Conservation (phyloP, 2,329 filamentous ascomycete species). For the Davidsoniella virescens region DNA sequence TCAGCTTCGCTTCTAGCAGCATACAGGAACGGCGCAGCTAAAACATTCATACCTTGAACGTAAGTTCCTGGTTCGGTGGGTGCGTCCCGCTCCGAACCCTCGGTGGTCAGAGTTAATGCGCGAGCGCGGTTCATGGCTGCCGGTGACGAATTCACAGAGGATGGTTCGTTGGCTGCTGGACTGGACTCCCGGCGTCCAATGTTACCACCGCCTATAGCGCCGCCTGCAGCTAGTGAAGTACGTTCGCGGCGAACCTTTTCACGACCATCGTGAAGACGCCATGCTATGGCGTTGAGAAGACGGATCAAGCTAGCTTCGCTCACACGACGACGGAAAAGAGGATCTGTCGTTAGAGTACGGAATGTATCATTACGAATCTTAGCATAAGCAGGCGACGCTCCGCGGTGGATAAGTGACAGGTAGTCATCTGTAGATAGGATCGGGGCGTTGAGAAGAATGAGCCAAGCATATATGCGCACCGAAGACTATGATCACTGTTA, state of each 20-base stretch:
- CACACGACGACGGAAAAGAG: slow-evolving; percentile 88
- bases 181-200: neutral
- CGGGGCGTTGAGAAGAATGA: slow-evolving; percentile 78
- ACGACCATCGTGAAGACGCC: slow-evolving; percentile 74
- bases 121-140: slow-evolving; percentile 34
- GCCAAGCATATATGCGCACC: slow-evolving; percentile 87
- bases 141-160: slow-evolving; percentile 13
- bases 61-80: slow-evolving; percentile 62
- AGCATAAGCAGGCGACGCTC: slow-evolving; percentile 82
- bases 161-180: slow-evolving; percentile 1
- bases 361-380: slow-evolving; percentile 99
- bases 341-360: slow-evolving; percentile 87
- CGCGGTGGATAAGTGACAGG: slow-evolving; percentile 76
- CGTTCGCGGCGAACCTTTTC: slow-evolving; percentile 26
- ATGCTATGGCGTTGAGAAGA: slow-evolving; percentile 85
- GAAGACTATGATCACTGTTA: slow-evolving; percentile 47
- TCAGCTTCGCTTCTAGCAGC: slow-evolving; percentile 87
- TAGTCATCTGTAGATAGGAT: slow-evolving; percentile 78
- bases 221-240: slow-evolving; percentile 15
- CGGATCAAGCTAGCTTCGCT: slow-evolving; percentile 91
- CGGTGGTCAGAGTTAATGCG: slow-evolving; percentile 43
- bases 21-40: slow-evolving; percentile 90
- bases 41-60: slow-evolving; percentile 97
- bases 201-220: slow-evolving; percentile 20
- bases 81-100: slow-evolving; percentile 41